phyloP scores from a whole-genome alignment of 192 early-diverging fungal genomes.

The Gamsiella multidivaricata region DNA sequence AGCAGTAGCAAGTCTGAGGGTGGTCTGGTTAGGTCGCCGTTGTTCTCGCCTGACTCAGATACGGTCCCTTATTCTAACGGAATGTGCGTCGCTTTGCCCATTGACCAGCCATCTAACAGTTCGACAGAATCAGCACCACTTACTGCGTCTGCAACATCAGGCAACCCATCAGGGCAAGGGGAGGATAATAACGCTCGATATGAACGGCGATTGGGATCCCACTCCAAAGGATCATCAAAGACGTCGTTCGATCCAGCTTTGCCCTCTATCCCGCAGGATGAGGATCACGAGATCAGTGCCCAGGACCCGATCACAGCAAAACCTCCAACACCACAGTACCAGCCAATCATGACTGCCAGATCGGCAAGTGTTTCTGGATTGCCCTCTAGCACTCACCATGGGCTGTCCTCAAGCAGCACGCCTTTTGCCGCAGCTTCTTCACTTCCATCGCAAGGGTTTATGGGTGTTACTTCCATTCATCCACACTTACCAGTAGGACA shows the following conservation, averaged over 20 bases:
- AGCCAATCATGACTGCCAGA: slow-evolving; percentile 30
- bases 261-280: slow-evolving; percentile 44
- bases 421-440: slow-evolving; percentile 16
- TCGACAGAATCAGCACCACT: background rate
- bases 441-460: slow-evolving; percentile 30
- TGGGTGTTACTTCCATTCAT: slow-evolving; percentile 3
- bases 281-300: slow-evolving; percentile 5
- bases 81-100: slow-evolving; percentile 39
- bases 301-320: background rate
- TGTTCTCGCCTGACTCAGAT: slow-evolving; percentile 31
- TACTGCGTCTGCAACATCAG: background rate
- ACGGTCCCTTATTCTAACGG: slow-evolving; percentile 39
- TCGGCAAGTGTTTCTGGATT: slow-evolving; percentile 33
- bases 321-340: slow-evolving; percentile 10
- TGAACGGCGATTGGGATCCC: slow-evolving; percentile 24
- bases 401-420: background rate
- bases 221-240: slow-evolving; percentile 37
- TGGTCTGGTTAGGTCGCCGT: slow-evolving; percentile 19
- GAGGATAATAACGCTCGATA: slow-evolving; percentile 1
- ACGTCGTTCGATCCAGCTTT: slow-evolving; percentile 34
- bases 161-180: background rate
- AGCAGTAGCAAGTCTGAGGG: slow-evolving; percentile 11
- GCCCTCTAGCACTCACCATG: slow-evolving; percentile 5
- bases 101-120: slow-evolving; percentile 1
- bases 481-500: slow-evolving; percentile 2